These are phyloP conservation scores for Russula vinacea DNA, from an alignment of 768 basidiomycete genomes.

Conservation along the genomic window DNA sequence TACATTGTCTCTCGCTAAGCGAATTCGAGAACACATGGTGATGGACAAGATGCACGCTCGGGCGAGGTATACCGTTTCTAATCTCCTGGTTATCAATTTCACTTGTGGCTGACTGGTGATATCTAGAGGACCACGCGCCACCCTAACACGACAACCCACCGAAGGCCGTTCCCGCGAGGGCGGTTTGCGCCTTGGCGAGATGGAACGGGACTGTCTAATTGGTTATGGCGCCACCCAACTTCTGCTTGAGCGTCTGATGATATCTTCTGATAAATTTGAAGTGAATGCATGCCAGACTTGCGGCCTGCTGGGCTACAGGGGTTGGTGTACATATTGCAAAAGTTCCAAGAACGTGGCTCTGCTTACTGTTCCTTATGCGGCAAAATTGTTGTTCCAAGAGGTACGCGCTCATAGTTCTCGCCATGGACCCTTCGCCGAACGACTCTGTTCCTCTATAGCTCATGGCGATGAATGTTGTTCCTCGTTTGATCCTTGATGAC, in stretches of 20 bases:
- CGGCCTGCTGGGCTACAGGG: slow-evolving; percentile 90
- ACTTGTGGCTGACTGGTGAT: slow-evolving; percentile 8
- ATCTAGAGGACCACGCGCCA: slow-evolving; percentile 87
- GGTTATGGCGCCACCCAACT: slow-evolving; percentile 98
- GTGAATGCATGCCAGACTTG: slow-evolving; percentile 94
- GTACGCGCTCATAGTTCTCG: slow-evolving; percentile 40
- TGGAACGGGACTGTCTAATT: slow-evolving; percentile 98
- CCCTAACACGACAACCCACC: slow-evolving; percentile 94
- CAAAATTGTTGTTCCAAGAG: slow-evolving; percentile 90
- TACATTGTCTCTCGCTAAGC: slow-evolving; percentile 16
- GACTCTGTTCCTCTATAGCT: slow-evolving; percentile 47
- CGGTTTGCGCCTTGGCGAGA: slow-evolving; percentile 94
- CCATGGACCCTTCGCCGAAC: slow-evolving; percentile 11
- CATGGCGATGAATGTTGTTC: slow-evolving; percentile 97
- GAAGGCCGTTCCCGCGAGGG: slow-evolving; percentile 98
- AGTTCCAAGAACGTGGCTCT: slow-evolving; percentile 95
- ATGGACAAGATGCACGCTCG: slow-evolving; percentile 99
- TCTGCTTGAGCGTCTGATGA: slow-evolving; percentile 95
- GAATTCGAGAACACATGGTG: slow-evolving; percentile 84
- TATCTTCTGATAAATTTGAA: slow-evolving; percentile 97
- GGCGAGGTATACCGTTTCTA: slow-evolving; percentile 59
- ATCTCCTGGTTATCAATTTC: not conserved
- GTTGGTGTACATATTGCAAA: slow-evolving; percentile 98
- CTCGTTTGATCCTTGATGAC: slow-evolving; percentile 83
- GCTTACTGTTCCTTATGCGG: slow-evolving; percentile 93